phyloP scores from a whole-genome alignment of 306 rosid genomes.

The Quercus berberidifolia region DNA sequence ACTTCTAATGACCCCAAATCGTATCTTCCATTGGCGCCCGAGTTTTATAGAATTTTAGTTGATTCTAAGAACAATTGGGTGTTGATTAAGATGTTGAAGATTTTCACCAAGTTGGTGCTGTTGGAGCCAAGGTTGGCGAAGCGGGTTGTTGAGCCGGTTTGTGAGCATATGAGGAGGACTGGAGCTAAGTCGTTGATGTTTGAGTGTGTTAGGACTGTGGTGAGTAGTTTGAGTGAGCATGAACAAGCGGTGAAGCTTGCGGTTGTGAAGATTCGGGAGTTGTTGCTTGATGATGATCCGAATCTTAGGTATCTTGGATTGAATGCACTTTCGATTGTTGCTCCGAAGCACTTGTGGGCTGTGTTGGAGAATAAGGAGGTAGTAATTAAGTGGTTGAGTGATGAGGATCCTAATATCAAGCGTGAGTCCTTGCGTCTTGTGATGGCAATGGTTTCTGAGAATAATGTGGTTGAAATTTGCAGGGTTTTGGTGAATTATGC shows the following conservation, averaged over 20 bases:
- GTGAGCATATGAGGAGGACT: constrained; percentile 64
- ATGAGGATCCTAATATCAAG: constrained; percentile 77
- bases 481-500: constrained; percentile 76
- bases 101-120: constrained; percentile 70
- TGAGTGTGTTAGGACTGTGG: constrained; percentile 84
- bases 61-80: constrained; percentile 91
- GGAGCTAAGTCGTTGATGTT: constrained; percentile 74
- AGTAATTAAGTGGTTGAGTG: constrained; percentile 77
- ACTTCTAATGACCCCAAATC: constrained; percentile 62
- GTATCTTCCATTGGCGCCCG: constrained; percentile 84
- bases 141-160: constrained; percentile 73
- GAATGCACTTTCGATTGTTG: constrained; percentile 63
- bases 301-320: constrained; percentile 88
- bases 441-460: constrained; percentile 81
- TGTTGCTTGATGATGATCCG: constrained; percentile 74
- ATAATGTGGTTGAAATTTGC: constrained; percentile 65
- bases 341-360: constrained; percentile 63
- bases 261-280: constrained; percentile 55
- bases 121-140: constrained; percentile 76
- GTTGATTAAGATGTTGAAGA: constrained; percentile 73
- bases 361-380: constrained; percentile 82
- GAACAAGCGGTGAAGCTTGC: constrained; percentile 78
- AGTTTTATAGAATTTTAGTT: constrained; percentile 67
- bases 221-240: constrained; percentile 57
- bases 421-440: constrained; percentile 72